Evolutionary conservation across 495 filamentous ascomycete genomes (phyloP), one percentile per base, ranked within the genome.

Genomic region (Paragyromitra xinjiangensis): DNA sequence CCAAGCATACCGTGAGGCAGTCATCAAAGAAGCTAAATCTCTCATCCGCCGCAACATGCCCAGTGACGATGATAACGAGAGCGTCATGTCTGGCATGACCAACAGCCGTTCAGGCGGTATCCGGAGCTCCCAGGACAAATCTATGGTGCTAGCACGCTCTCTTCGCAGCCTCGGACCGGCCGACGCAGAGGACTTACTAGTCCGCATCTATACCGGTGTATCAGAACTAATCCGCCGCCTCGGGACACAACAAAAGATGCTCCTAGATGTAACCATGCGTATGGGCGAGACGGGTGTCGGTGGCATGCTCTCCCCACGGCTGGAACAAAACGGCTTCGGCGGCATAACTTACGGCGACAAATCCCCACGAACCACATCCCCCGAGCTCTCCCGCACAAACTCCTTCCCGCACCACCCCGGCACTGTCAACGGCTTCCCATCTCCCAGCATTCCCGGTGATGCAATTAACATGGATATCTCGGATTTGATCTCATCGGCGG

Each of bases 1-100:
- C 12, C 88, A 91, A 19, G 90, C 92, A 0, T 98, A 97, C 84
- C 90, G 94, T 74, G 94, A 95, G n/a, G 90, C 93, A 0, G 88
- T 95, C 14, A 84, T 97, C 63, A 90, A 92, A 22, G 95, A 98
- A 84, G 91, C 98, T 81, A 93, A 94, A 75, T 90, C 88, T 24
- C 86, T 98, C 24, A 95, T 99, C 59, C 91, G 93, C 48, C 87
- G 90, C 69, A 91, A 94, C 39, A 87, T 99, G 61, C 95, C 95
- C 3, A 95, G 92, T 78, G 94, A 89, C 80, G 95, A 98, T 81
- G 95, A 98, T 80, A 92, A 90, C 69, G 94, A 97, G 81, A 97
- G 93, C 1, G 89, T 94, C 84, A 90, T 94, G 82, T 99, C 95
- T 0, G 87, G 90, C 5, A 95, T 94, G 34, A 97, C 96, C 0